Conservation (phyloP, 2,329 filamentous ascomycete species). For the Peltaster fructicola region DNA sequence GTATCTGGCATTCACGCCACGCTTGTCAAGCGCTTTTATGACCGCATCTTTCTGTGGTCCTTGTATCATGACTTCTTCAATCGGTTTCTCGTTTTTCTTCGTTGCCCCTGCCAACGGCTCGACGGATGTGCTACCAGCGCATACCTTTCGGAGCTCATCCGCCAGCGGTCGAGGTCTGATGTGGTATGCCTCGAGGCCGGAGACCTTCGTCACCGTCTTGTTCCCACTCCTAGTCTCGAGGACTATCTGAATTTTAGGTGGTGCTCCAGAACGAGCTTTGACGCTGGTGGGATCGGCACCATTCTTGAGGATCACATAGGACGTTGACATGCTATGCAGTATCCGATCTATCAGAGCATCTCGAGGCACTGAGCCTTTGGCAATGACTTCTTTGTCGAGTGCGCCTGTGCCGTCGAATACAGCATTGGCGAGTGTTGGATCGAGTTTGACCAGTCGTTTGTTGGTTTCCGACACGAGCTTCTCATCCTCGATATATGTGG, state of each 20-base stretch:
- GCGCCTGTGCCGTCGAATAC: slow-evolving; percentile 37
- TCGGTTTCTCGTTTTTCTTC: slow-evolving; percentile 42
- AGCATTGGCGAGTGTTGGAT: slow-evolving; percentile 44
- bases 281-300: slow-evolving; percentile 22
- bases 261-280: slow-evolving; percentile 44
- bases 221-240: slow-evolving; percentile 49
- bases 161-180: slow-evolving; percentile 42
- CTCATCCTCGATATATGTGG: slow-evolving; percentile 41
- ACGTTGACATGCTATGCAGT: slow-evolving; percentile 35
- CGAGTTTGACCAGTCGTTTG: slow-evolving; percentile 42
- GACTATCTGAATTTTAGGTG: slow-evolving; percentile 41
- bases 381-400: slow-evolving; percentile 38
- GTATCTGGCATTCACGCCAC: slow-evolving; percentile 42
- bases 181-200: slow-evolving; percentile 42
- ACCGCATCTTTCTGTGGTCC: slow-evolving; percentile 47
- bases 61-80: slow-evolving; percentile 51
- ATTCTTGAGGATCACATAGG: slow-evolving; percentile 39
- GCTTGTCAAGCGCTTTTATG: slow-evolving; percentile 38
- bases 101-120: slow-evolving; percentile 40
- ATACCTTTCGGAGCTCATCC: slow-evolving; percentile 49
- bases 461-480: slow-evolving; percentile 39
- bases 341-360: slow-evolving; percentile 44
- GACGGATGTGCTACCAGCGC: slow-evolving; percentile 50
- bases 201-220: slow-evolving; percentile 47
- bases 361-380: slow-evolving; percentile 39